Base-by-base conservation (phyloP, 75 land plant species). In the Adiantum capillusveneris region DNA sequence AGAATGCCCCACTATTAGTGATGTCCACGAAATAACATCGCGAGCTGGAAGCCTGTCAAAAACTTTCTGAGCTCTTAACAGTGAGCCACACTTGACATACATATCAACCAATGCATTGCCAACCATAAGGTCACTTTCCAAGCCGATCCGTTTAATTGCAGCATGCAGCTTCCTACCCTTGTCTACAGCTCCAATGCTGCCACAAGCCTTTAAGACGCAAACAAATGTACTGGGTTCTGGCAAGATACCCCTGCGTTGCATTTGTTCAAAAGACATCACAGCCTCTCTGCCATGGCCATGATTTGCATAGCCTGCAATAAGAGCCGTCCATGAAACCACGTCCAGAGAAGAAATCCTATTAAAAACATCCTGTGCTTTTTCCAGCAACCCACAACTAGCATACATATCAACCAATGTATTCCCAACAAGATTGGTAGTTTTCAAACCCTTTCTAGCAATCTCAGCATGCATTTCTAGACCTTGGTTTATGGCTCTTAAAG, bases 21-120 rank as follows among this genome's bases (percentile, higher is more conserved):
- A 68, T 0, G 74, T 78, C 85, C 85, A 82, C 26, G 75, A 70
- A 0, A 78, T 69, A 24, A 82, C 53, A 43, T 82, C 74, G 44
- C 68, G 71, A 0, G 63, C 41, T 16, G 75, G 18, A 76, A 82
- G 75, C 53, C 65, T 56, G 20, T 78, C 78, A 49, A 82, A 82
- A 49, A 78, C 51, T 11, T 53, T 11, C 1, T 56, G 70, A 26
- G 81, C 81, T 55, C 22, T 22, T 0, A 6, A 0, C 6, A 72
- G 17, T 5, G 51, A 24, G 1, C 63, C 72, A 59, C 77, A 81
- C 28, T 70, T 81, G 12, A 73, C 73, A 53, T 81, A 81, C 60
- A 71, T 55, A 57, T 79, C 74, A 21, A 79, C 37, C 0, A 74
- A 28, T 34, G 74, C 74, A 53, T 79, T 79, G 13, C 46, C 66